Evolutionary conservation across 441 rosid genomes (phyloP).

Genomic region (Viola pubescens): DNA sequence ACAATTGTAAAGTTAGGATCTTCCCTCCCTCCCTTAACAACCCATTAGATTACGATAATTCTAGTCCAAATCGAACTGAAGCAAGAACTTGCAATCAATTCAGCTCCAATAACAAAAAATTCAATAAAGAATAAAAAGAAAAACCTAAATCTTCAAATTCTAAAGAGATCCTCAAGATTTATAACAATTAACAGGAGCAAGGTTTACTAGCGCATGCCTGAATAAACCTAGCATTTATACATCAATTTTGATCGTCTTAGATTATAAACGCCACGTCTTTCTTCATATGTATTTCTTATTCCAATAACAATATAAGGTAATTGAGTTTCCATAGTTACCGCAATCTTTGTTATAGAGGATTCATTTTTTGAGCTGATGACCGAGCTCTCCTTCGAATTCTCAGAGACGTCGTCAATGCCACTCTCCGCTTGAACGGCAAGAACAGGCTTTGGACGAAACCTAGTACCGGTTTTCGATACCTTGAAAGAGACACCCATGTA

Average conservation of each 20-base stretch:
- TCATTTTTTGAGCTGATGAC: constrained; percentile 18
- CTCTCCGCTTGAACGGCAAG: constrained; percentile 25
- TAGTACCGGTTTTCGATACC: constrained; percentile 64
- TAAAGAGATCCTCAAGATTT: no score
- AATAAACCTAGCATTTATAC: neutral
- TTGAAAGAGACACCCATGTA: constrained; percentile 81
- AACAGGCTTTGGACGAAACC: constrained; percentile 49
- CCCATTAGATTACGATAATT: no score
- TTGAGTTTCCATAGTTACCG: constrained; percentile 32
- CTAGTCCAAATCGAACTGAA: no score
- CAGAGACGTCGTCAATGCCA: constrained; percentile 29
- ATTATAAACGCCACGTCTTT: neutral
- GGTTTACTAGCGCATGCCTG: no score
- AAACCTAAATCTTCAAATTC: no score
- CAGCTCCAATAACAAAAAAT: no score
- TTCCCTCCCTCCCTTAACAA: no score
- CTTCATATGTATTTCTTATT: neutral
- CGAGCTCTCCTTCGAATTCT: constrained; percentile 31
- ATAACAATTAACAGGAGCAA: no score
- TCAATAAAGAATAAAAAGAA: no score
- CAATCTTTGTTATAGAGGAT: constrained; percentile 23
- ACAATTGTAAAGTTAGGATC: no score
- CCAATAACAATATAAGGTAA: neutral
- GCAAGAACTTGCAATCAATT: no score
- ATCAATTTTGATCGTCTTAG: neutral